Evolutionary conservation across 495 filamentous ascomycete genomes (phyloP).

Genomic region (Copromyces sp.): DNA sequence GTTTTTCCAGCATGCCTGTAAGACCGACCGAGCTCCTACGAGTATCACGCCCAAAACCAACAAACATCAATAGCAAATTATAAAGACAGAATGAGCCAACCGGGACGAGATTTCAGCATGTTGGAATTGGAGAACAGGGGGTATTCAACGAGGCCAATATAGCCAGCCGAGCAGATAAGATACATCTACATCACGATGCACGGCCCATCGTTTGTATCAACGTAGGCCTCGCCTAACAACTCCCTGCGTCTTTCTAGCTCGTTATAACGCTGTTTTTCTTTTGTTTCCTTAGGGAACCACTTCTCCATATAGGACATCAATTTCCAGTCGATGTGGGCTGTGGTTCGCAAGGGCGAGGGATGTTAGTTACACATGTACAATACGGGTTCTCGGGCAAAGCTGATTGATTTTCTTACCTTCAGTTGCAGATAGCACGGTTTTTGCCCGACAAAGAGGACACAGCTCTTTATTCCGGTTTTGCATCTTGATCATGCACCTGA

Average conservation of each 20-base stretch:
- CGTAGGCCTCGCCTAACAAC: slow-evolving; percentile 39
- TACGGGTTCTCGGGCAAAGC: background rate
- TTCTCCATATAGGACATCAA: slow-evolving; percentile 26
- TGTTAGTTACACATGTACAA: background rate
- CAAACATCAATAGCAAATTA: background rate
- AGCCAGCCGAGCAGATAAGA: background rate
- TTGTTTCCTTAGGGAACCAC: slow-evolving; percentile 63
- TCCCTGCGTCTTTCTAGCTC: slow-evolving; percentile 43
- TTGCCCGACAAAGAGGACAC: slow-evolving; percentile 59
- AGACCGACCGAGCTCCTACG: background rate
- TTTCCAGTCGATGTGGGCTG: slow-evolving; percentile 50
- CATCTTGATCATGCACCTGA: slow-evolving; percentile 60
- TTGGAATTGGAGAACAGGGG: background rate
- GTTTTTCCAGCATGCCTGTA: background rate
- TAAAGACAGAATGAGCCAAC: background rate
- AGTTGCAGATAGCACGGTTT: slow-evolving; percentile 51
- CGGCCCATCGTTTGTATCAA: slow-evolving; percentile 30
- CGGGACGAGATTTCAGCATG: background rate
- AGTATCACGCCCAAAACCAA: background rate
- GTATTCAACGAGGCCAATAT: background rate
- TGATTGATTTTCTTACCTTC: slow-evolving; percentile 26
- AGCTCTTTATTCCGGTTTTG: slow-evolving; percentile 46
- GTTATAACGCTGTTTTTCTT: slow-evolving; percentile 51
- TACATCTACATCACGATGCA: slow-evolving; percentile 29
- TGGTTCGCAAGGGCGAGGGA: background rate